Evolutionary conservation across 148 eudicot genomes (phyloP).

Genomic region (Tetragonia tetragonoides): DNA sequence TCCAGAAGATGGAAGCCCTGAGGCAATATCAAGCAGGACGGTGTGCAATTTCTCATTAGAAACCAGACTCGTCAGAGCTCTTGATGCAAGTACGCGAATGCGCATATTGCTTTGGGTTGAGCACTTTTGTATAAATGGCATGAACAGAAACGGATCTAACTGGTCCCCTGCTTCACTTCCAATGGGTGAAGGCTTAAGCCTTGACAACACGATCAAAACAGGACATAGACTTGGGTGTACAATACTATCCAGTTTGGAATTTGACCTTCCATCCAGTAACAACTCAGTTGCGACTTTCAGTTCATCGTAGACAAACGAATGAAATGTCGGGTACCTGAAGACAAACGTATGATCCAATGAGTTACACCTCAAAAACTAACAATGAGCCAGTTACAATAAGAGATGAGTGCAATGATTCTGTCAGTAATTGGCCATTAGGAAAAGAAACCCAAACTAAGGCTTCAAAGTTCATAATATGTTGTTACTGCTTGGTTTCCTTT

Average conservation of each 20-base stretch:
- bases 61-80: slow-evolving; percentile 76
- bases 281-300: slow-evolving; percentile 73
- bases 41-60: slow-evolving; percentile 83
- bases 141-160: slow-evolving; percentile 81
- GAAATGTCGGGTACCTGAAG: slow-evolving; percentile 86
- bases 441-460: neutral
- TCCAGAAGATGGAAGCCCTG: slow-evolving; percentile 51
- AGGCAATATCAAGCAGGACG: slow-evolving; percentile 62
- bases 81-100: slow-evolving; percentile 86
- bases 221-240: slow-evolving; percentile 98
- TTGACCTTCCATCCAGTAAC: slow-evolving; percentile 46
- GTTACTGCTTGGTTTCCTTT: neutral
- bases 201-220: slow-evolving; percentile 73
- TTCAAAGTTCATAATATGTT: neutral
- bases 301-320: slow-evolving; percentile 66
- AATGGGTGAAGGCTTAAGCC: slow-evolving; percentile 91
- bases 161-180: slow-evolving; percentile 78
- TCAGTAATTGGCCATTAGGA: neutral
- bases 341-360: slow-evolving; percentile 17
- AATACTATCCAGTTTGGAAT: slow-evolving; percentile 56
- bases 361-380: neutral
- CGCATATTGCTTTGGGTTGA: slow-evolving; percentile 79
- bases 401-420: neutral
- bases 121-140: slow-evolving; percentile 83
- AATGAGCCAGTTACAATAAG: neutral